Base-by-base conservation (phyloP, 345 rosid species). In the Crucihimalaya himalaica region DNA sequence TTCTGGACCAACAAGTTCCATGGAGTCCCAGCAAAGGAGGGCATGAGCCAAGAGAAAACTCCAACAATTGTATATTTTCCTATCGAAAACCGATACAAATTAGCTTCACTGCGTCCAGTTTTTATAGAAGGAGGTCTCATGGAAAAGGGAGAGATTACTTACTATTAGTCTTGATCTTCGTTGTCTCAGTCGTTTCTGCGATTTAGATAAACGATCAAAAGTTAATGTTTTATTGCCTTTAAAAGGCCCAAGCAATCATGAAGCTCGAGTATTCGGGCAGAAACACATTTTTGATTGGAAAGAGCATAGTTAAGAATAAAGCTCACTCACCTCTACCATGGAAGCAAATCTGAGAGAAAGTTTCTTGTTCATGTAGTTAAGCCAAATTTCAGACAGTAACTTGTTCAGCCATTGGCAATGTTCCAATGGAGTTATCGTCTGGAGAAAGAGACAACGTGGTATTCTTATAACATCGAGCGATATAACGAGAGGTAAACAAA, bases 331-430 rank as follows among this genome's bases (percentile, higher is more conserved):
- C 96, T 89, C 97, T 37, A 91, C 96, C 73, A 87, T 82, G 52
- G 88, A 78, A 40, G 92, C 81, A 75, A 95, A 91, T 71, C 87
- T 87, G 58, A 58, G 61, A 21, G 97, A 85, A 59, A 95, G 79
- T 79, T 86, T 89, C 75, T 88, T 90, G 79, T 78, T 86, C 66
- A 95, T 35, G 71, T n/a, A 82, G 83, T 79, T 77, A 21, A 80
- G 81, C 99, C 99, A 95, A 68, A 95, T 70, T 83, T 91, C 99
- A 74, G 84, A 73, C 56, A 92, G 76, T 54, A 95, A 81, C 80
- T 90, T 95, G 82, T 95, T 95, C 66, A 91, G 78, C 99, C 99
- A 95, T 81, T 91, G 95, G 50, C 97, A 89, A 68, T 88, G 97
- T 76, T 95, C 99, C 86, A 87, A 63, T 39, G 99, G 97, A 45